Percentiles rank a stretch among this genome's conserved stretches.
phyloP scores from a whole-genome alignment of 306 rosid genomes.

The Malus sylvestris region DNA sequence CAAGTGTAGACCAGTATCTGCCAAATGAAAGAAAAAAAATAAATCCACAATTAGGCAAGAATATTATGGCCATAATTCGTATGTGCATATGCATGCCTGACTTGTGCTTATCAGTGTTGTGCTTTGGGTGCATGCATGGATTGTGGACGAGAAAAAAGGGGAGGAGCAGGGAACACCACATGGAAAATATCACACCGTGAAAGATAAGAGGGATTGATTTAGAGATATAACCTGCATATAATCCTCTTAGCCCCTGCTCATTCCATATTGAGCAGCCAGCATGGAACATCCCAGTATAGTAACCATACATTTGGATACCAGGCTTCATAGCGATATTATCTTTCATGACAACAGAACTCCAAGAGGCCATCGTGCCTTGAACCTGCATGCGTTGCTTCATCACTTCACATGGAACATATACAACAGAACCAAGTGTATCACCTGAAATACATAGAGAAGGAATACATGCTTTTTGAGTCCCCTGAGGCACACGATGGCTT shows the following conservation, averaged over 20 bases:
- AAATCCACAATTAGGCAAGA: constrained; percentile 7
- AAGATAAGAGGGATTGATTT: background rate
- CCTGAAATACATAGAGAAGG: constrained; percentile 45
- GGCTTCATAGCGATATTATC: constrained; percentile 42
- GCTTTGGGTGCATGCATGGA: background rate
- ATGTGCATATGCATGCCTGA: background rate
- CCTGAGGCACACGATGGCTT: constrained; percentile 16
- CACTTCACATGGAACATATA: constrained; percentile 94
- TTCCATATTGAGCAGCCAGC: constrained; percentile 81
- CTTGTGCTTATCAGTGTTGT: background rate
- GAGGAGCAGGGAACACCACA: background rate
- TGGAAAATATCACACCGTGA: constrained; percentile 6
- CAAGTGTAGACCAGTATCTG: constrained; percentile 81
- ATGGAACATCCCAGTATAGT: constrained; percentile 77
- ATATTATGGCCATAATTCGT: background rate
- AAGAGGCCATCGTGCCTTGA: constrained; percentile 71
- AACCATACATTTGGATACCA: constrained; percentile 51
- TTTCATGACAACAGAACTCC: constrained; percentile 52
- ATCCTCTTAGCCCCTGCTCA: constrained; percentile 68
- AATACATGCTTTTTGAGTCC: constrained; percentile 14
- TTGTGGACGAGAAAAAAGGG: background rate
- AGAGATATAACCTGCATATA: constrained; percentile 73
- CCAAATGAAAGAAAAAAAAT: constrained; percentile 26
- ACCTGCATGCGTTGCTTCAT: constrained; percentile 93
- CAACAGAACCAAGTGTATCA: constrained; percentile 87